Base-by-base conservation (phyloP, 164 flowering plant genomes). In the Litsea cubeba region DNA sequence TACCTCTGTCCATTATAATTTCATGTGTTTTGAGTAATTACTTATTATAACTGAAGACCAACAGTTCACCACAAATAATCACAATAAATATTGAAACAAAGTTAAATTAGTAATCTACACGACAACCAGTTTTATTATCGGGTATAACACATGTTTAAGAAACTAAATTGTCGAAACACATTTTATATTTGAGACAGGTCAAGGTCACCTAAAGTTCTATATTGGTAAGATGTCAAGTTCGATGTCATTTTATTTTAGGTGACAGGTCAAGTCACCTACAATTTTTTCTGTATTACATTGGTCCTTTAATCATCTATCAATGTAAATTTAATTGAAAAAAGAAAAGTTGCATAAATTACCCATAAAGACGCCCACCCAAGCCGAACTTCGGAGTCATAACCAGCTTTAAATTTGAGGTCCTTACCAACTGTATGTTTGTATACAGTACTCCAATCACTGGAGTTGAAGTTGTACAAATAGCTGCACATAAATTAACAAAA, bases 351-450 rank as follows among this genome's bases (percentile, higher is more conserved):
- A 28, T 22, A n/a, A 78, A 83, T 81, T 83, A 95, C 99, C 99
- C 96, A 93, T 58, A 95, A 85, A 72, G 98, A 93, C 28, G 95
- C 97, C 97, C 99, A 92, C 12, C 95, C 97, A 68, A 93, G 90
- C 66, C 91, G 89, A 65, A 85, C 94, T 62, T 85, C 91, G 7
- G 99, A 92, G 81, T 95, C 99, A 87, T 93, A 95, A 65, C 99
- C 99, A 82, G 90, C 90, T 86, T 95, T 95, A 57, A 95, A 79
- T 77, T 91, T 93, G 83, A 81, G 86, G 73, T 93, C 98, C 78
- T 91, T 87, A 46, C 90, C 89, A 74, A 82, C 81, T 15, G 84
- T 89, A 80, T 84, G 97, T 84, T 95, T 95, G 83, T 92, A 95
- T 22, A 90, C 98, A 11, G 92, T 77, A 82, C 91, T 92, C 98